These are phyloP conservation scores for Clausena lansium DNA, from an alignment of 345 rosid genomes.

Conservation along the genomic window DNA sequence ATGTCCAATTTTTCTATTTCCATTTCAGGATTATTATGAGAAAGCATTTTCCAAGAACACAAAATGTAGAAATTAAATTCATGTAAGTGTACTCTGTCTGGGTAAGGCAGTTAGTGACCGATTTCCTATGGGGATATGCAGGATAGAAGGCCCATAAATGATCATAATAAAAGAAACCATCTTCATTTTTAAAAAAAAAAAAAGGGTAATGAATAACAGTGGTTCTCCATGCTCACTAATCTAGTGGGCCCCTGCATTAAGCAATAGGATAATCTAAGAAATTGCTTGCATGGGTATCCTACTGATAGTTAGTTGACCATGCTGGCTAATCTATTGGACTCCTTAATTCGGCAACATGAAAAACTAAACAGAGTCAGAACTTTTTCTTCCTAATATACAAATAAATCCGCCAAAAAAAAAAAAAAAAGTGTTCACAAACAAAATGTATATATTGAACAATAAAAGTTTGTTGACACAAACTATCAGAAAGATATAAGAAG, in stretches of 20 bases:
- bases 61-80: neutral
- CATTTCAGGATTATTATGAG: neutral
- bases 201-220: no score
- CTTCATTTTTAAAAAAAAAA: neutral
- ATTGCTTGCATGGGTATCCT: neutral
- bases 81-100: no score
- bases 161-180: neutral
- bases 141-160: neutral
- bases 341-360: neutral
- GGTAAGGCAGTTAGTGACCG: neutral
- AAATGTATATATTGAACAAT: neutral
- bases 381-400: neutral
- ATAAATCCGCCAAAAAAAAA: neutral
- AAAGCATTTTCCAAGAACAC: no score
- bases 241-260: no score
- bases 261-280: no score
- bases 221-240: no score
- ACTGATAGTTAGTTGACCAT: neutral
- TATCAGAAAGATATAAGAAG: neutral
- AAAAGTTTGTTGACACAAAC: neutral
- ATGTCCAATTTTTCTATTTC: neutral
- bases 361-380: neutral
- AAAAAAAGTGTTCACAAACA: neutral
- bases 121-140: neutral
- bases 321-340: neutral